phyloP scores from a whole-genome alignment of 306 rosid genomes.

The Quercus cerris region DNA sequence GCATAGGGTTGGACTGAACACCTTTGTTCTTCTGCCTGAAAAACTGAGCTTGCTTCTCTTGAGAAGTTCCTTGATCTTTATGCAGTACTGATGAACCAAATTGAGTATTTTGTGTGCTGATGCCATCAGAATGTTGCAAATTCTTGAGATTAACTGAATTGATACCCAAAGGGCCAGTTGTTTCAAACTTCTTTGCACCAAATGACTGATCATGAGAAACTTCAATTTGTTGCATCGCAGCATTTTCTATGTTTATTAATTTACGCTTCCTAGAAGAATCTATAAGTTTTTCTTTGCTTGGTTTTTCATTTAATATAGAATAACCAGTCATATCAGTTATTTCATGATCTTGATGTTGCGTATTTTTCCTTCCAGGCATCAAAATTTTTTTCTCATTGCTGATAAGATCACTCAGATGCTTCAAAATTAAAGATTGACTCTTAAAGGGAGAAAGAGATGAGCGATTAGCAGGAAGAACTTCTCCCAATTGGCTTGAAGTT shows the following conservation, averaged over 20 bases:
- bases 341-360: constrained; percentile 31
- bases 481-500: too few species aligned
- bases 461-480: too few species aligned
- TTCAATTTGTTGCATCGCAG: constrained; percentile 31
- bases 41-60: constrained; percentile 31
- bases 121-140: constrained; percentile 24
- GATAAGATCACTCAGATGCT: too few species aligned
- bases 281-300: constrained; percentile 24
- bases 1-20: too few species aligned
- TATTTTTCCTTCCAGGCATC: constrained; percentile 34
- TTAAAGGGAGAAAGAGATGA: too few species aligned
- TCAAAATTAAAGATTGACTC: too few species aligned
- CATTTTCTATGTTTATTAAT: constrained; percentile 47
- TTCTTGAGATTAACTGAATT: constrained; percentile 35
- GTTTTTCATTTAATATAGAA: constrained; percentile 38
- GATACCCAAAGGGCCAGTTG: constrained; percentile 13
- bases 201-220: constrained; percentile 35
- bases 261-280: constrained; percentile 60
- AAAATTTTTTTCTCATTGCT: too few species aligned
- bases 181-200: constrained; percentile 30
- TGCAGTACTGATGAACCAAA: constrained; percentile 26
- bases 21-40: too few species aligned
- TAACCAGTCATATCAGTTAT: constrained; percentile 38
- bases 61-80: constrained; percentile 32
- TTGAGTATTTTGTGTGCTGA: constrained; percentile 40